phyloP scores from a whole-genome alignment of 257 asterid genomes.

The Petunia secreta region DNA sequence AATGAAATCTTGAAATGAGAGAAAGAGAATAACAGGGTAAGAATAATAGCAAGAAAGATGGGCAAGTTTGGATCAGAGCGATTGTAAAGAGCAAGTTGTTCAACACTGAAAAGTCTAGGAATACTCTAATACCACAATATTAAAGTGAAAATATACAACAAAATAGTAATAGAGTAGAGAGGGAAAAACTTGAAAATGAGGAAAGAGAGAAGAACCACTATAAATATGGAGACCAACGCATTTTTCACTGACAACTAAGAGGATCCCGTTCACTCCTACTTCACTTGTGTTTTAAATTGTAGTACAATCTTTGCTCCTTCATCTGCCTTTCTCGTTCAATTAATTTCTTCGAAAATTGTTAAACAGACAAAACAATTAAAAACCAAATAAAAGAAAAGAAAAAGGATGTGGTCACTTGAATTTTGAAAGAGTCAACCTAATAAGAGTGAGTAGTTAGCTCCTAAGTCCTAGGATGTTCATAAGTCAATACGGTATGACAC shows the following conservation, averaged over 20 bases:
- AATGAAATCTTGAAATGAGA: not conserved
- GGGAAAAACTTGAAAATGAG: constrained; percentile 47
- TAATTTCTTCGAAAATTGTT: not conserved
- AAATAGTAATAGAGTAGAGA: constrained; percentile 26
- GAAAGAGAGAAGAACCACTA: constrained; percentile 57
- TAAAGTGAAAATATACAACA: constrained; percentile 19
- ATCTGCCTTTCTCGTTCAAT: not conserved
- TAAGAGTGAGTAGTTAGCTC: too few relatives aligned
- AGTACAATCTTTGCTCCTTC: not conserved
- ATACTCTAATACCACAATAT: not conserved
- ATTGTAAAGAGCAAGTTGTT: constrained; percentile 67
- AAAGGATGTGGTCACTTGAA: too few relatives aligned
- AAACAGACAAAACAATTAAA: too few relatives aligned
- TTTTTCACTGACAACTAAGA: constrained; percentile 21
- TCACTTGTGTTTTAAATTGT: not conserved
- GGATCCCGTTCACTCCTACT: not conserved
- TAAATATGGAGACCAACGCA: constrained; percentile 63
- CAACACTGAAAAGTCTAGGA: constrained; percentile 63
- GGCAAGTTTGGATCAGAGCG: constrained; percentile 74
- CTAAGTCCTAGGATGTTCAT: too few relatives aligned
- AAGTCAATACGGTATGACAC: too few relatives aligned
- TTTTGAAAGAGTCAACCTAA: too few relatives aligned
- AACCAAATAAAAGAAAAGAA: too few relatives aligned
- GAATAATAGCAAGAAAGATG: constrained; percentile 68
- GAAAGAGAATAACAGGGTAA: not conserved